phyloP scores from a whole-genome alignment of 192 early-diverging fungal genomes.

The Hyaloraphidium curvatum region DNA sequence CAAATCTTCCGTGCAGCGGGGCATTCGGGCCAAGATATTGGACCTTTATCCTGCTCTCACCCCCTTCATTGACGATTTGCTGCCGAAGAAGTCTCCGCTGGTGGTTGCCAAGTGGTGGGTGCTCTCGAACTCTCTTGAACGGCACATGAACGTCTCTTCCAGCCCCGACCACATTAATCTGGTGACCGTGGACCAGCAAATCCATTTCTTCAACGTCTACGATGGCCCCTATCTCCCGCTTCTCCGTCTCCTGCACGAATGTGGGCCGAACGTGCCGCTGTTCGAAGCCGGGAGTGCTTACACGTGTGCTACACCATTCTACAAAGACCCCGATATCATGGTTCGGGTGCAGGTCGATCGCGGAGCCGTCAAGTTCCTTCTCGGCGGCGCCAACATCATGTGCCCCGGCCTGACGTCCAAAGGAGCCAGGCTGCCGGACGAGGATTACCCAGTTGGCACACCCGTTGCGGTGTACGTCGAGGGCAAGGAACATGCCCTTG shows the following conservation, averaged over 20 bases:
- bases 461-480: constrained; percentile 84
- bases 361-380: constrained; percentile 95
- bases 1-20: constrained; percentile 79
- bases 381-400: constrained; percentile 96
- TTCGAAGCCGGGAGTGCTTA: background rate
- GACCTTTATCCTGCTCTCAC: constrained; percentile 79
- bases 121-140: constrained; percentile 5
- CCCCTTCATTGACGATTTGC: constrained; percentile 69
- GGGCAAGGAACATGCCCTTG: constrained; percentile 90
- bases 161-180: constrained; percentile 79
- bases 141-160: background rate
- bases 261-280: constrained; percentile 19
- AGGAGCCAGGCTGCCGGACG: constrained; percentile 55
- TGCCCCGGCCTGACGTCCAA: constrained; percentile 92
- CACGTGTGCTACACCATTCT: background rate
- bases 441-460: constrained; percentile 40
- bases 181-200: constrained; percentile 57
- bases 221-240: constrained; percentile 79
- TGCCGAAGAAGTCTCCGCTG: constrained; percentile 89
- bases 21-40: constrained; percentile 59
- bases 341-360: constrained; percentile 81
- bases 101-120: constrained; percentile 68
- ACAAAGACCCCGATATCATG: constrained; percentile 67
- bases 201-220: constrained; percentile 90
- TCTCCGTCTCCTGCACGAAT: constrained; percentile 74